phyloP scores from a whole-genome alignment of 148 eudicot genomes.

The Cornus kousa region DNA sequence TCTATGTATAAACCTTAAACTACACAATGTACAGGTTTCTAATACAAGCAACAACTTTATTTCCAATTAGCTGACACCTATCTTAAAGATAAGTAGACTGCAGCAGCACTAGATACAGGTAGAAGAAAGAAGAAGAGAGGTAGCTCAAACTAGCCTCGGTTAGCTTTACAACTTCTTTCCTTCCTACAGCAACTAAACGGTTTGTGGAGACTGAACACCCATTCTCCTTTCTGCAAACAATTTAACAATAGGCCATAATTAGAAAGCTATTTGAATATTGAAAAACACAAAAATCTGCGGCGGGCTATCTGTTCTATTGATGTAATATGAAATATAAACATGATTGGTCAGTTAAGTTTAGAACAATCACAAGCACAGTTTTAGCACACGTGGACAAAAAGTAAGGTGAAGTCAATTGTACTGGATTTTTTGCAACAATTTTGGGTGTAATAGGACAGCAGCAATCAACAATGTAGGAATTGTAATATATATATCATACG shows the following conservation, averaged over 20 bases:
- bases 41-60: conserved; percentile 62
- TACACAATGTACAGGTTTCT: conserved; percentile 74
- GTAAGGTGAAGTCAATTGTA: too few species aligned
- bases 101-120: conserved; percentile 12
- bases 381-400: too few species aligned
- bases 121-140: conserved; percentile 21
- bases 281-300: too few species aligned
- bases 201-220: conserved; percentile 49
- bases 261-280: not conserved
- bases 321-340: too few species aligned
- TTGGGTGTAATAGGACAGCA: too few species aligned
- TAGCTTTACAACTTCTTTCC: conserved; percentile 63
- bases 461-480: too few species aligned
- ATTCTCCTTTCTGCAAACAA: conserved; percentile 59
- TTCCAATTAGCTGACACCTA: conserved; percentile 36
- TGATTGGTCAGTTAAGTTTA: too few species aligned
- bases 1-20: conserved; percentile 59
- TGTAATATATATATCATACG: not conserved
- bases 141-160: conserved; percentile 57
- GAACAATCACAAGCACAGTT: too few species aligned
- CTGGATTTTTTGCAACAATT: too few species aligned
- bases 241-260: not conserved
- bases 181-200: conserved; percentile 36
- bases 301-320: too few species aligned
- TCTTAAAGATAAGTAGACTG: not conserved